These are phyloP conservation scores for Nectriaceae sp. DNA, from an alignment of 2,329 filamentous ascomycete species.

Conservation along the genomic window DNA sequence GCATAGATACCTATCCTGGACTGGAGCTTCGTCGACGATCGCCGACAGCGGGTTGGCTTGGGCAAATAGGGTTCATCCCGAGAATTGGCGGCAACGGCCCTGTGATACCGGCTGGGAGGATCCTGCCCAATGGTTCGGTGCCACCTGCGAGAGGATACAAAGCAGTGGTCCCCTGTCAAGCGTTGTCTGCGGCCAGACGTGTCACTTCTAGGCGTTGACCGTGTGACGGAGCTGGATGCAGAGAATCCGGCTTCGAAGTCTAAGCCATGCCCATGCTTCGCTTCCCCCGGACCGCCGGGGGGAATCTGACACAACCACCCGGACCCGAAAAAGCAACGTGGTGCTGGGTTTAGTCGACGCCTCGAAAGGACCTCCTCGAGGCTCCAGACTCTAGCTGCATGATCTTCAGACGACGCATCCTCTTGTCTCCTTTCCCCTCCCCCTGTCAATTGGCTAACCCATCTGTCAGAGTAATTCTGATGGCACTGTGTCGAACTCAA, in stretches of 20 bases:
- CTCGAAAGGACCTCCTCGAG: conserved; percentile 8
- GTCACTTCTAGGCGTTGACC: conserved; percentile 7
- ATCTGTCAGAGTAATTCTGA: conserved; percentile 5
- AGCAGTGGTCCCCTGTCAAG: conserved; percentile 13
- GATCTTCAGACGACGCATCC: conserved; percentile 10
- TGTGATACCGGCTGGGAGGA: conserved; percentile 20
- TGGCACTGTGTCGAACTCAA: conserved; percentile 11
- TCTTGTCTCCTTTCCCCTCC: conserved; percentile 15
- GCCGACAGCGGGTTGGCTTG: conserved; percentile 7
- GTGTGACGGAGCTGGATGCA: no score
- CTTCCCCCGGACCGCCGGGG: background rate
- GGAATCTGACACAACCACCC: conserved; percentile 5
- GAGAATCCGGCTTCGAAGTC: no score
- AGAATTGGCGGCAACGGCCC: conserved; percentile 18
- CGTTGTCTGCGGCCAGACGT: conserved; percentile 8
- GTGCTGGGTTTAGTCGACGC: conserved; percentile 6
- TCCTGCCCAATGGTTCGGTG: conserved; percentile 17
- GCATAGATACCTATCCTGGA: no score
- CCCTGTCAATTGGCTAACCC: conserved; percentile 15
- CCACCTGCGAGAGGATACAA: conserved; percentile 12
- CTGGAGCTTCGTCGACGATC: conserved; percentile 11
- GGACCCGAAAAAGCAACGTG: conserved; percentile 19
- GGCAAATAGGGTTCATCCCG: conserved; percentile 28
- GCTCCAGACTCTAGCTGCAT: conserved; percentile 7
- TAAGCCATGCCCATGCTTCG: conserved; percentile 2